Conservation (phyloP, 1,284 basidiomycete genomes). For the Rhodotorula sp. region DNA sequence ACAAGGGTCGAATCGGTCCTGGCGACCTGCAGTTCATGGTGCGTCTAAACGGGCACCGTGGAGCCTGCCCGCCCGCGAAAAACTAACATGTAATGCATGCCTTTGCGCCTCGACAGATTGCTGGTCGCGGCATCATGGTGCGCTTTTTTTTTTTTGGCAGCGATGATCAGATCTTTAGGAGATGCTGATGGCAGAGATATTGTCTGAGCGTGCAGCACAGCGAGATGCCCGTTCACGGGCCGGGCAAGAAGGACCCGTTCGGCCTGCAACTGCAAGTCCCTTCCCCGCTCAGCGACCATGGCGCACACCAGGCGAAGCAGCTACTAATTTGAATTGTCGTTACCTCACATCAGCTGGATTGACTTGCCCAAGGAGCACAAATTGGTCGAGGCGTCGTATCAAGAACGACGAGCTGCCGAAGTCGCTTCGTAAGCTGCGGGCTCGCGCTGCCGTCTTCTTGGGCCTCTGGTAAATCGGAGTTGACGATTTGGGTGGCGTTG, state of each 20-base stretch:
- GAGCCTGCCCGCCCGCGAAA: slow-evolving; percentile 36
- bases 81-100: slow-evolving; percentile 44
- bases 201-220: slow-evolving; percentile 41
- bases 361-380: slow-evolving; percentile 86
- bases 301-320: background rate
- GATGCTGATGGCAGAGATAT: background rate
- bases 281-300: background rate
- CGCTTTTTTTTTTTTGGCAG: background rate
- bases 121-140: slow-evolving; percentile 56
- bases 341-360: slow-evolving; percentile 61
- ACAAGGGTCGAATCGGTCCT: slow-evolving; percentile 60
- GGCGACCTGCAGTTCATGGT: slow-evolving; percentile 91
- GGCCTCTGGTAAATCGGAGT: too few relatives aligned
- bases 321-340: background rate
- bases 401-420: slow-evolving; percentile 53
- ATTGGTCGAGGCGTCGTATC: slow-evolving; percentile 63
- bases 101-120: slow-evolving; percentile 61
- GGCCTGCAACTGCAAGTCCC: slow-evolving; percentile 69
- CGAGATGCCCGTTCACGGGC: slow-evolving; percentile 76
- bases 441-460: background rate
- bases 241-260: slow-evolving; percentile 64
- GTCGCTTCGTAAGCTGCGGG: slow-evolving; percentile 40
- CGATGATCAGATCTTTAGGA: background rate
- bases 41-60: background rate
- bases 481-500: slow-evolving; percentile 52